Conservation (phyloP, 495 filamentous ascomycete species). For the Penicillium ucsense region DNA sequence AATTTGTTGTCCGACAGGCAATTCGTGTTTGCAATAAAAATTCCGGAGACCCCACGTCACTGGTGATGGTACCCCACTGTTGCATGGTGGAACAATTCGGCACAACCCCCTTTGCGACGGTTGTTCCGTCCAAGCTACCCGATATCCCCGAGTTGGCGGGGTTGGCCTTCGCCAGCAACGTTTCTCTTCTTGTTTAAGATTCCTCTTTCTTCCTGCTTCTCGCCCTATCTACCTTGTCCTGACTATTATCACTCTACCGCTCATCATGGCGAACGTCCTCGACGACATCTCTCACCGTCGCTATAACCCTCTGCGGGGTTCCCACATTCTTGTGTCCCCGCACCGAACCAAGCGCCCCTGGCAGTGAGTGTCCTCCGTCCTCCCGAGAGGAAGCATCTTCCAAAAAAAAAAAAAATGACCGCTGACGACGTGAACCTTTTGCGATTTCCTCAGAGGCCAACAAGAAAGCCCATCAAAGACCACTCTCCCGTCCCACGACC, state of each 20-base stretch:
- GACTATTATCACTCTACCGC: not conserved
- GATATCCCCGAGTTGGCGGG: conserved; percentile 4
- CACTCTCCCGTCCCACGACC: conserved; percentile 71
- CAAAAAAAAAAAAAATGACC: no score
- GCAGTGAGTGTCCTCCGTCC: conserved; percentile 62
- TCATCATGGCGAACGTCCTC: conserved; percentile 61
- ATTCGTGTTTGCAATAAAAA: no score
- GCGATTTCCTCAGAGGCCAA: conserved; percentile 55
- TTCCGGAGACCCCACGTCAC: conserved; percentile 15
- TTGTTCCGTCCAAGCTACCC: conserved; percentile 1
- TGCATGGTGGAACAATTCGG: not conserved
- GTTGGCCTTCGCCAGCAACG: not conserved
- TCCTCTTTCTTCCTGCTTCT: conserved; percentile 3
- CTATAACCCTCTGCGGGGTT: conserved; percentile 83
- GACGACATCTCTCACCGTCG: conserved; percentile 95
- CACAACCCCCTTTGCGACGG: not conserved
- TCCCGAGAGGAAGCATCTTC: not conserved
- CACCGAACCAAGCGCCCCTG: conserved; percentile 94
- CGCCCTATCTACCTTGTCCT: not conserved
- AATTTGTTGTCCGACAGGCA: no score
- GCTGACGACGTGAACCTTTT: conserved; percentile 2
- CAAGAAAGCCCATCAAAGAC: conserved; percentile 76
- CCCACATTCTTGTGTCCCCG: conserved; percentile 87
- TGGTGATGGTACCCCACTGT: not conserved
- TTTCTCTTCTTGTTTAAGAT: not conserved